phyloP scores from a whole-genome alignment of 805 yeast genomes.

The Yamadazyma phyllophila region DNA sequence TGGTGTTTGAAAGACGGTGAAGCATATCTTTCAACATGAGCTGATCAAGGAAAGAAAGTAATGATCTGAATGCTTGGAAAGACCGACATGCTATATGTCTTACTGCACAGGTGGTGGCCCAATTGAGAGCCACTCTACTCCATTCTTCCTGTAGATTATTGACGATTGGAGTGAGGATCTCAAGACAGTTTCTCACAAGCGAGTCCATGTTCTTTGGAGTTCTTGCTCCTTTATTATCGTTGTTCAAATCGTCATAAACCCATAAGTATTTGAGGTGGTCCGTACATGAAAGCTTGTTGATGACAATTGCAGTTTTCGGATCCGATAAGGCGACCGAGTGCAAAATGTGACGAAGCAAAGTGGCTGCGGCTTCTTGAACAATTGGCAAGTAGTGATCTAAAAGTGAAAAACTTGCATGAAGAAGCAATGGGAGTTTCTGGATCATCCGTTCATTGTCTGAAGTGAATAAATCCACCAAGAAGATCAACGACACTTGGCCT shows the following conservation, averaged over 20 bases:
- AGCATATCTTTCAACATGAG: slow-evolving; percentile 91
- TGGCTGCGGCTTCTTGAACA: slow-evolving; percentile 82
- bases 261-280: slow-evolving; percentile 54
- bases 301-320: slow-evolving; percentile 54
- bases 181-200: slow-evolving; percentile 61
- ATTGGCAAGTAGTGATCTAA: slow-evolving; percentile 83
- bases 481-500: slow-evolving; percentile 83
- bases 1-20: slow-evolving; percentile 87
- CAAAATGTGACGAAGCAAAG: slow-evolving; percentile 68
- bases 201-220: slow-evolving; percentile 85
- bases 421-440: slow-evolving; percentile 62
- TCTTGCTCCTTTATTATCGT: slow-evolving; percentile 71
- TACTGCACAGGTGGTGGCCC: slow-evolving; percentile 98
- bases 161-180: slow-evolving; percentile 47
- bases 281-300: slow-evolving; percentile 53
- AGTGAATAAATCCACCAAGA: slow-evolving; percentile 76
- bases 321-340: slow-evolving; percentile 58
- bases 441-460: slow-evolving; percentile 62
- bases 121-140: slow-evolving; percentile 76
- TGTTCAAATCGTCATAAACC: slow-evolving; percentile 83
- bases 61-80: slow-evolving; percentile 85
- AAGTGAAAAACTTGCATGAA: slow-evolving; percentile 77
- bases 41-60: slow-evolving; percentile 79
- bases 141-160: slow-evolving; percentile 71
- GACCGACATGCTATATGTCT: slow-evolving; percentile 96